phyloP scores from a whole-genome alignment of 805 yeast species.

The Monosporozyma yasuniensis region DNA sequence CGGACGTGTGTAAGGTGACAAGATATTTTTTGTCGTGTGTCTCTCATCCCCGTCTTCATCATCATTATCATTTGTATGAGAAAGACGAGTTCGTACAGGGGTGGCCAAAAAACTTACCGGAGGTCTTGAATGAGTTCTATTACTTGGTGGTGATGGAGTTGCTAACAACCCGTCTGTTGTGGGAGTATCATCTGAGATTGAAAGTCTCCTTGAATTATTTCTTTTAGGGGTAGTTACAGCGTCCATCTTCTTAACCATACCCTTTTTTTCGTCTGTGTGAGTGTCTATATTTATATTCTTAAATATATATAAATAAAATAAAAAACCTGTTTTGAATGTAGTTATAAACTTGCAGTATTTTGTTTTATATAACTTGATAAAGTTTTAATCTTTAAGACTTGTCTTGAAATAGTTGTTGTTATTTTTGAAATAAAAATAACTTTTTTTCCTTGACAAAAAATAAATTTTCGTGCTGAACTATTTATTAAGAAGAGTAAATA shows the following conservation, averaged over 20 bases:
- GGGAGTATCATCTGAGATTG: neutral
- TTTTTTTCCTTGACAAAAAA: no score
- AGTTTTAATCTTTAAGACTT: no score
- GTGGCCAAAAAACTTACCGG: slow-evolving; percentile 17
- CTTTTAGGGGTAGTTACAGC: slow-evolving; percentile 5
- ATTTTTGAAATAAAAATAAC: no score
- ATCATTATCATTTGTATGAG: neutral
- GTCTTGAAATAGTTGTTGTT: no score
- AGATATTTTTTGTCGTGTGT: neutral
- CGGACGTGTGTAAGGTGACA: slow-evolving; percentile 4
- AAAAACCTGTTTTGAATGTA: no score
- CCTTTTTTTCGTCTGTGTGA: neutral
- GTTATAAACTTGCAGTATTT: no score
- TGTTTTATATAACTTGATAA: no score
- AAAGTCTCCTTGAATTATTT: neutral
- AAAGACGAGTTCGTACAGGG: slow-evolving; percentile 12
- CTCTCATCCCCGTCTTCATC: neutral
- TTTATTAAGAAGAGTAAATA: no score
- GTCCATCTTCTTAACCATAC: neutral
- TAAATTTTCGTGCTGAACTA: no score
- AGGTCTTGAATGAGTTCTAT: slow-evolving; percentile 12
- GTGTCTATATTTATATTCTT: no score
- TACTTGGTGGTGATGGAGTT: slow-evolving; percentile 23
- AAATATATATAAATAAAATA: no score
- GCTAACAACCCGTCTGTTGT: slow-evolving; percentile 8